Conservation (phyloP, 2,329 filamentous ascomycete genomes). For the Penicillium sp. region DNA sequence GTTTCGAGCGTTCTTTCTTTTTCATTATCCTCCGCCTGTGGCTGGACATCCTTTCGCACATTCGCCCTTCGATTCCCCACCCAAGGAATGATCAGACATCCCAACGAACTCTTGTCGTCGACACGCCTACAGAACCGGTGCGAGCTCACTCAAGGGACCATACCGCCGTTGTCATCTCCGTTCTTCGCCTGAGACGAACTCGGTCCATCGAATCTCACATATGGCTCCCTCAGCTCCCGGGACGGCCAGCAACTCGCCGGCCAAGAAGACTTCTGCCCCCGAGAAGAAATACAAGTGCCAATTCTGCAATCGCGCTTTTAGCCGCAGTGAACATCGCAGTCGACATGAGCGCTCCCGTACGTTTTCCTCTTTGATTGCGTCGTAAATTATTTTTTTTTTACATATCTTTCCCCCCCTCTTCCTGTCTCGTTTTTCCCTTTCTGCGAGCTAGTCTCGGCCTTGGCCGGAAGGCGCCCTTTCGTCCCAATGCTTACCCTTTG, state of each 20-base stretch:
- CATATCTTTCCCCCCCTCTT: too few relatives aligned
- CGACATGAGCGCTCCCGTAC: constrained; percentile 96
- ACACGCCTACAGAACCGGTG: constrained; percentile 41
- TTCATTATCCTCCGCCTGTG: constrained; percentile 32
- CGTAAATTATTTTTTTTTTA: too few relatives aligned
- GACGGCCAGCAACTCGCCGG: constrained; percentile 63
- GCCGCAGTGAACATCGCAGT: constrained; percentile 92
- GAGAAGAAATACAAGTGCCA: constrained; percentile 99
- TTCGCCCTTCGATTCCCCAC: constrained; percentile 23
- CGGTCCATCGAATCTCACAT: constrained; percentile 17
- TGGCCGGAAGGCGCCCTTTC: too few relatives aligned
- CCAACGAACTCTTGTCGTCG: constrained; percentile 37
- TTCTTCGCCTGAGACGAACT: constrained; percentile 25
- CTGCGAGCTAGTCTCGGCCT: too few relatives aligned
- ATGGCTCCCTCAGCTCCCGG: constrained; percentile 50
- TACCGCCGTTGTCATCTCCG: constrained; percentile 30
- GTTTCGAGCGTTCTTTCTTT: constrained; percentile 20
- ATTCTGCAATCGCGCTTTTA: constrained; percentile 96
- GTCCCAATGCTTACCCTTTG: neutral
- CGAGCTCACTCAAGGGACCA: constrained; percentile 39
- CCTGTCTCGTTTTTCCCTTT: neutral
- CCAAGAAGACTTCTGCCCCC: constrained; percentile 76
- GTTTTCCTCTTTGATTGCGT: constrained; percentile 42
- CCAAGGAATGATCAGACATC: constrained; percentile 44
- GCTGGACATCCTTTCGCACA: constrained; percentile 35